Percentiles rank a stretch among this genome's conserved stretches.
Conservation (phyloP, 108 stramenopile species). For the Nitzschia putrida region DNA sequence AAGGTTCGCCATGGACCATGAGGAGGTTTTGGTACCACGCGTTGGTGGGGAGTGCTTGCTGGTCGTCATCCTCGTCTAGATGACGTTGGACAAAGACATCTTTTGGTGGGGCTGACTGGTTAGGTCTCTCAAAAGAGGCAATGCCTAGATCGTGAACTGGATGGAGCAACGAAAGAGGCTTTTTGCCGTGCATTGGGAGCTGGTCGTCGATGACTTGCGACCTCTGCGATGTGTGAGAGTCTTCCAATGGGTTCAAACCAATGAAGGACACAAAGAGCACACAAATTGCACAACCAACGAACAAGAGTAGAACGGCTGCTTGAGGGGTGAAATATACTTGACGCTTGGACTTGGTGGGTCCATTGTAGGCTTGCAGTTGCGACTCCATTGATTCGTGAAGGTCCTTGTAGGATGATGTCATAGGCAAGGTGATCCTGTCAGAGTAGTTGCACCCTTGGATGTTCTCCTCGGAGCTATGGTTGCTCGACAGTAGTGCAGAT, state of each 20-base stretch:
- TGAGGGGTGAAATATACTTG: neutral
- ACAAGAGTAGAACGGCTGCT: constrained; percentile 6
- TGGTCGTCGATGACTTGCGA: neutral
- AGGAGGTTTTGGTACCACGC: constrained; percentile 83
- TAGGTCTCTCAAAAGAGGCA: constrained; percentile 21
- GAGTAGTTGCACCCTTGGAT: too few relatives aligned
- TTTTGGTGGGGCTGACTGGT: constrained; percentile 23
- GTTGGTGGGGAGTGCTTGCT: constrained; percentile 66
- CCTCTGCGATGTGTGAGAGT: neutral
- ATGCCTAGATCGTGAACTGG: constrained; percentile 43
- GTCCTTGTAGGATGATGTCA: constrained; percentile 23
- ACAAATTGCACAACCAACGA: constrained; percentile 4
- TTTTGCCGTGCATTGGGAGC: neutral
- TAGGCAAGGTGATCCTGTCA: neutral
- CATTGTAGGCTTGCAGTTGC: constrained; percentile 6
- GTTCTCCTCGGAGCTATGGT: too few relatives aligned
- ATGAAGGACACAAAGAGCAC: constrained; percentile 4
- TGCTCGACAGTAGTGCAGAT: neutral
- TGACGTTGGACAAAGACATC: constrained; percentile 10
- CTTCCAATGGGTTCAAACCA: neutral
- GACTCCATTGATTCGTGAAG: constrained; percentile 4
- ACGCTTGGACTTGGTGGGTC: neutral
- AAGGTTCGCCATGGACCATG: constrained; percentile 52
- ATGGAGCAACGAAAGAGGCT: constrained; percentile 38
- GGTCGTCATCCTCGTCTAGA: neutral